These are phyloP conservation scores for Rhizopogon roseolus DNA, from an alignment of 768 basidiomycete species.

Conservation along the genomic window DNA sequence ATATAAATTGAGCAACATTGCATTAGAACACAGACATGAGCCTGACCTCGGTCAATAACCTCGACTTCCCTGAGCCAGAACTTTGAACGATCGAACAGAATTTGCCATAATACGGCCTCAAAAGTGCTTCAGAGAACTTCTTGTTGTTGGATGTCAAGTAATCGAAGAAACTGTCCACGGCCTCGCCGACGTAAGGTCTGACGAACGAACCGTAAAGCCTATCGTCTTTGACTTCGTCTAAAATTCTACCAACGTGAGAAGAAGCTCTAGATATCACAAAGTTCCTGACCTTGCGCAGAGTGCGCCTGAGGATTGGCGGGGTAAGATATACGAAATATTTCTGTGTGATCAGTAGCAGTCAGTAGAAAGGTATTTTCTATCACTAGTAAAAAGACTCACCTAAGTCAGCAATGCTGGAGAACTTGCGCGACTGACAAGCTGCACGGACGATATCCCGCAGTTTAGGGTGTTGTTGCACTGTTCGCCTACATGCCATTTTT, in stretches of 20 bases:
- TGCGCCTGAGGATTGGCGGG: background rate
- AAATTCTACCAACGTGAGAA: background rate
- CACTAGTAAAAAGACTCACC: background rate
- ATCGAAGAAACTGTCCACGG: constrained; percentile 14
- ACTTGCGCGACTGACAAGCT: background rate
- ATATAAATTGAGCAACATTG: background rate
- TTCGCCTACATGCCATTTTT: background rate
- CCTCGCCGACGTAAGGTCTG: background rate
- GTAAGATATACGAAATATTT: background rate
- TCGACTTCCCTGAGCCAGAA: constrained; percentile 17
- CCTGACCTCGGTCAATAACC: constrained; percentile 7
- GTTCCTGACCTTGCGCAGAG: background rate
- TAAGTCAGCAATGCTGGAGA: background rate
- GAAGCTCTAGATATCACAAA: background rate
- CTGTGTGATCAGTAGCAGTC: background rate
- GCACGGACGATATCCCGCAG: too few species aligned
- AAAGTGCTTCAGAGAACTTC: background rate
- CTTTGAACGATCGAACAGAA: constrained; percentile 13
- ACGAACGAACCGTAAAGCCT: background rate
- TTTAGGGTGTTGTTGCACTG: background rate
- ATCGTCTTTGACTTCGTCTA: background rate
- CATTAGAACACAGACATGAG: background rate
- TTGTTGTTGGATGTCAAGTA: constrained; percentile 11
- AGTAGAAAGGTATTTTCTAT: background rate
- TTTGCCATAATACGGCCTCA: constrained; percentile 3